Evolutionary conservation across 2,329 filamentous ascomycete species (phyloP).

Genomic region (Alternaria sp.): DNA sequence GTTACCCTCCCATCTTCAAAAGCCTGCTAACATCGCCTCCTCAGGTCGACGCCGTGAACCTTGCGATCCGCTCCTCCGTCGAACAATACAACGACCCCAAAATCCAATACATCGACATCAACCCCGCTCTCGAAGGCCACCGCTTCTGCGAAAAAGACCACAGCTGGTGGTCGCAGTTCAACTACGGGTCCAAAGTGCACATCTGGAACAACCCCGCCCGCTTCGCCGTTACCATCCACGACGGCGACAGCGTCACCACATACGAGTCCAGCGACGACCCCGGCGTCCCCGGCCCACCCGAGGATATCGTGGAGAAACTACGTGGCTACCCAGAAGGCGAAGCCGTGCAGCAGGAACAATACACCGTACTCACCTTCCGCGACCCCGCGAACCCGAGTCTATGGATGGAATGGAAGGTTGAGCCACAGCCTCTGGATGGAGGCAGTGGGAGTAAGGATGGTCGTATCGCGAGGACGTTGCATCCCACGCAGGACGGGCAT

Average conservation of each 20-base stretch:
- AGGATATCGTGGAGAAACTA: neutral
- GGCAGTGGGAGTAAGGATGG: neutral
- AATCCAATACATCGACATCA: neutral
- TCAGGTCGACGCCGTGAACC: neutral
- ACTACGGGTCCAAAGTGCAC: neutral
- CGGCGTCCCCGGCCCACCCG: neutral
- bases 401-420: neutral
- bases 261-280: neutral
- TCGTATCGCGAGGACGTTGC: neutral
- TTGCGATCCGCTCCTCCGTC: neutral
- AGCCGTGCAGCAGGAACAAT: neutral
- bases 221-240: neutral
- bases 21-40: no score
- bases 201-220: neutral
- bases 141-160: neutral
- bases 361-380: neutral
- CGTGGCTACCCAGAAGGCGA: neutral
- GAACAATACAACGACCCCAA: neutral
- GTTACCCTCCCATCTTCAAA: no score
- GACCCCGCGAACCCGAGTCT: neutral
- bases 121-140: neutral
- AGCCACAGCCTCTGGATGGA: neutral
- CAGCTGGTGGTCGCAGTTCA: neutral
- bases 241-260: neutral
- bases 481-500: neutral